A percentile compares a stretch with the other conserved stretches of the same genome.
phyloP scores from a whole-genome alignment of 1,284 basidiomycete species.

The Ustilago xerochloae region DNA sequence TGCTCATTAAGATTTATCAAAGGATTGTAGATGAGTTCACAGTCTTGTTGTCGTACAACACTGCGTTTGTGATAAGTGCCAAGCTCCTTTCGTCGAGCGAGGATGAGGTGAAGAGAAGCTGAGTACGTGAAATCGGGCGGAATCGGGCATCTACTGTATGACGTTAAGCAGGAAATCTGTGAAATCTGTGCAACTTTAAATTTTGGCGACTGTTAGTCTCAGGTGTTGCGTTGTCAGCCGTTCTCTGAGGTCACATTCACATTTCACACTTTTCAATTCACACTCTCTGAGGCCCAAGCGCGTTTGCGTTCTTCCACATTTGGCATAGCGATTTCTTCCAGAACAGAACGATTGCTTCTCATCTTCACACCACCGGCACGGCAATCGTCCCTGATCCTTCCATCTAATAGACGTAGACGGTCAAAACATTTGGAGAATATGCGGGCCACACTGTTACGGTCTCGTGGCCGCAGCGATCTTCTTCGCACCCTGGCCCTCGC shows the following conservation, averaged over 20 bases:
- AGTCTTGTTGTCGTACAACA: too few species aligned
- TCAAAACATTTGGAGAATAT: constrained; percentile 2
- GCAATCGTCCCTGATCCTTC: not conserved
- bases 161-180: not conserved
- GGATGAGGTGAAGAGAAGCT: not conserved
- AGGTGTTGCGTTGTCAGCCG: not conserved
- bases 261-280: not conserved
- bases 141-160: not conserved
- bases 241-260: not conserved
- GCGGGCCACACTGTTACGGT: constrained; percentile 24
- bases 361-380: not conserved
- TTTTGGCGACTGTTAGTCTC: not conserved
- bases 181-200: not conserved
- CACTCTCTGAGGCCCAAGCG: not conserved
- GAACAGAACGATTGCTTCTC: not conserved
- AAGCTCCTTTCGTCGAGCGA: too few species aligned
- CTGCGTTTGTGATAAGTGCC: too few species aligned
- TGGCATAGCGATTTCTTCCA: not conserved
- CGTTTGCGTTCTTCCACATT: constrained; percentile 5
- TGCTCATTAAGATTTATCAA: too few species aligned
- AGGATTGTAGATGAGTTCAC: too few species aligned
- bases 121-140: not conserved
- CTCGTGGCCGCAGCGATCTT: constrained; percentile 16
- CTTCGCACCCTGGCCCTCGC: constrained; percentile 4
- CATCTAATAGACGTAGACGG: not conserved